phyloP scores from a whole-genome alignment of 306 rosid species.

The Fragaria nilgerrensis region DNA sequence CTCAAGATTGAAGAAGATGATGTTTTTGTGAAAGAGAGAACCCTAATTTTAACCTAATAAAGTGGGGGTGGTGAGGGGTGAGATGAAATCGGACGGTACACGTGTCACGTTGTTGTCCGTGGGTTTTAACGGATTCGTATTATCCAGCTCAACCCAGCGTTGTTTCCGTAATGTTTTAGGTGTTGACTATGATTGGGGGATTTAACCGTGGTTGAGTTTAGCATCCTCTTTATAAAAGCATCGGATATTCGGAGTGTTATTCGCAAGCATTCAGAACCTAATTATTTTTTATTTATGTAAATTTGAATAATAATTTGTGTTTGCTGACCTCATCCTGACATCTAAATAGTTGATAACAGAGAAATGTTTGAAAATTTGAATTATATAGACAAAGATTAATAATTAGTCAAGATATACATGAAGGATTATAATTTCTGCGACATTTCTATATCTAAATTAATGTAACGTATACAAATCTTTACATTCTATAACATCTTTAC shows the following conservation, averaged over 20 bases:
- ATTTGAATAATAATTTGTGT: too few species aligned
- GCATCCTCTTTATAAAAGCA: neutral
- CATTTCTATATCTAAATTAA: too few species aligned
- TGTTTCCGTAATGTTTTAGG: neutral
- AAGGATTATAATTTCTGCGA: too few species aligned
- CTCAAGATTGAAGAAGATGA: neutral
- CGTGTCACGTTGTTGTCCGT: conserved; percentile 33
- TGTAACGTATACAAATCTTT: too few species aligned
- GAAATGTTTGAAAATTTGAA: too few species aligned
- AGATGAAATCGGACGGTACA: conserved; percentile 44
- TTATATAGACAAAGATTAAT: too few species aligned
- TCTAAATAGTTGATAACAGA: too few species aligned
- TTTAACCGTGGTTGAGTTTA: conserved; percentile 46
- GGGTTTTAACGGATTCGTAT: conserved; percentile 16
- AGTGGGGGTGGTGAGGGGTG: conserved; percentile 14
- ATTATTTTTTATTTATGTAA: too few species aligned
- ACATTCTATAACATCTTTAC: too few species aligned
- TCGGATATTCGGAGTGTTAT: neutral
- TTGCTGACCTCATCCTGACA: too few species aligned
- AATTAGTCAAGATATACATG: too few species aligned
- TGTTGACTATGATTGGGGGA: neutral
- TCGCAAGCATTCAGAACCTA: neutral
- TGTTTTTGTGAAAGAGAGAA: neutral
- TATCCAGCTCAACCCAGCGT: conserved; percentile 3
- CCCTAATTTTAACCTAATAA: conserved; percentile 56